A percentile compares a stretch with the other conserved stretches of the same genome.
Conservation (phyloP, 768 basidiomycete species). For the Lactifluus subvellereus region DNA sequence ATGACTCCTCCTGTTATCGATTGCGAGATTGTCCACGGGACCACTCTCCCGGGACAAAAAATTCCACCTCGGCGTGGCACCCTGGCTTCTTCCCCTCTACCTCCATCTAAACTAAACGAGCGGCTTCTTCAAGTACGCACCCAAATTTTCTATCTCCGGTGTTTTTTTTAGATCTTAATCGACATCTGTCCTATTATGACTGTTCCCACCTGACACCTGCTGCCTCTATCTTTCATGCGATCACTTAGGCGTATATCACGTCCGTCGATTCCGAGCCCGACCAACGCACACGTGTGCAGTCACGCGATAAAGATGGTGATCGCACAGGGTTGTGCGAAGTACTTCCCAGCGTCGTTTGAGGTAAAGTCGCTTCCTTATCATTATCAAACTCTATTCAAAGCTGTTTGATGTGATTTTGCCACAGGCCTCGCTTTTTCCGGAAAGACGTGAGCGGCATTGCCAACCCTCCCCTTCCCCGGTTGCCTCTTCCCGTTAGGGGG, state of each 20-base stretch:
- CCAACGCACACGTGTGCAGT: neutral
- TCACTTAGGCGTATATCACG: neutral
- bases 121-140: constrained; percentile 3
- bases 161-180: neutral
- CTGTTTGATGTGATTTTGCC: too few relatives aligned
- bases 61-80: constrained; percentile 2
- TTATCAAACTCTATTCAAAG: too few relatives aligned
- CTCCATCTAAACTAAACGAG: constrained; percentile 17
- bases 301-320: neutral
- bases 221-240: neutral
- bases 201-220: neutral
- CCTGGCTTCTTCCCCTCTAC: constrained; percentile 18
- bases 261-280: constrained; percentile 1
- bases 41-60: neutral
- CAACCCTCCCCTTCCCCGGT: too few relatives aligned
- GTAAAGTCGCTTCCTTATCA: too few relatives aligned
- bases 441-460: too few relatives aligned
- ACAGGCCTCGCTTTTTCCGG: too few relatives aligned
- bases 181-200: neutral
- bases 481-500: too few relatives aligned
- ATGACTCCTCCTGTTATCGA: constrained; percentile 11
- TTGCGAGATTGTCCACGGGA: neutral
- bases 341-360: too few relatives aligned
- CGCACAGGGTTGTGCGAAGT: too few relatives aligned
- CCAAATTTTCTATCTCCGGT: neutral